phyloP scores from a whole-genome alignment of 805 yeast species.

The Barnettozyma pratensis region DNA sequence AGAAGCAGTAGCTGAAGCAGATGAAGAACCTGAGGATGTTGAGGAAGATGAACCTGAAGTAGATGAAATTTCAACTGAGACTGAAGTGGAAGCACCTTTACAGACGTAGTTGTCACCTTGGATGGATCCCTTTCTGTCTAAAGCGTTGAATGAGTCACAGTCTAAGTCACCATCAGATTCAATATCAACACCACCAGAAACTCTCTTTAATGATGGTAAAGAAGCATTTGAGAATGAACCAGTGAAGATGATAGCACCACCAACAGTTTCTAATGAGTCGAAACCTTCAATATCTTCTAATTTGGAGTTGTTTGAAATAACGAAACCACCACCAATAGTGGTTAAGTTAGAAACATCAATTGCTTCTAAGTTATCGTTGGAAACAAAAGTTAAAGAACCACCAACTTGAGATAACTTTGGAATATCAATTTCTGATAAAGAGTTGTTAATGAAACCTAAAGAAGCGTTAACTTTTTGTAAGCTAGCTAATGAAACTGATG shows the following conservation, averaged over 20 bases:
- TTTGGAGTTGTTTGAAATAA: slow-evolving; percentile 76
- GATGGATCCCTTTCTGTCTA: slow-evolving; percentile 75
- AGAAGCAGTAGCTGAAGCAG: slow-evolving; percentile 15
- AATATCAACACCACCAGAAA: slow-evolving; percentile 88
- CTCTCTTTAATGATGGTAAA: slow-evolving; percentile 66
- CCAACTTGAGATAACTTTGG: slow-evolving; percentile 61
- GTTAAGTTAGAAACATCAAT: slow-evolving; percentile 67
- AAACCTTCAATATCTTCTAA: slow-evolving; percentile 67
- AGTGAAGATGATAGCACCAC: slow-evolving; percentile 79
- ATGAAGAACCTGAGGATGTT: slow-evolving; percentile 16
- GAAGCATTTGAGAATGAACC: slow-evolving; percentile 83
- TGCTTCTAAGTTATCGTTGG: slow-evolving; percentile 68
- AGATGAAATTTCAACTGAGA: slow-evolving; percentile 35
- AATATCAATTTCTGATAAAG: slow-evolving; percentile 51
- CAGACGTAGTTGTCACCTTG: slow-evolving; percentile 87
- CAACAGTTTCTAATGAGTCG: slow-evolving; percentile 64
- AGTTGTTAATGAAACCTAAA: slow-evolving; percentile 71
- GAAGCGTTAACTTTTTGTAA: slow-evolving; percentile 75
- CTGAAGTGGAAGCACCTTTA: slow-evolving; percentile 52
- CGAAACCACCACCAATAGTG: slow-evolving; percentile 89
- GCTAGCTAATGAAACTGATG: slow-evolving; percentile 64
- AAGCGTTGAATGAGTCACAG: slow-evolving; percentile 69
- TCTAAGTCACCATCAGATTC: slow-evolving; percentile 74
- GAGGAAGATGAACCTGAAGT: slow-evolving; percentile 22
- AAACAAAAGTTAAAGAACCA: slow-evolving; percentile 69